Base-by-base conservation (phyloP, 208 protist species). In the Leishmania mexicana region DNA sequence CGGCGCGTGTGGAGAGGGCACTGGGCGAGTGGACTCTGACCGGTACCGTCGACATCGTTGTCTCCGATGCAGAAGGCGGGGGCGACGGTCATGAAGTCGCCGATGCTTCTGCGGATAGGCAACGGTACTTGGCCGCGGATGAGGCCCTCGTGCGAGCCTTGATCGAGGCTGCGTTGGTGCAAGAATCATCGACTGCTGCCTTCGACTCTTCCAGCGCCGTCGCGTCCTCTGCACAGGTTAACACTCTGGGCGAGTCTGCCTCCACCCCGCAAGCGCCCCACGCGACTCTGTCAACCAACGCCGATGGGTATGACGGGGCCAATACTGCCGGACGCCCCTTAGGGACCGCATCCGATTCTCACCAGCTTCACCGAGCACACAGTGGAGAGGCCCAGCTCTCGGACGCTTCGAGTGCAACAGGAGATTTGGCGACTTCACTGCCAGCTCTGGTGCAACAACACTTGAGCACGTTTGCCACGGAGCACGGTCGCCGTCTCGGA, bases 61-160 rank as follows among this genome's bases (percentile, higher is more conserved):
- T n/a, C 38, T 42, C 35, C 8, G 65, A 40, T 71, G 38, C 65
- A 13, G 65, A 3, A 40, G 6, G 13, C 10, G 38, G 3, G 31
- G 65, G 65, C 38, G 21, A 5, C 13, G 35, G 21, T 13, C 4
- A 15, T 45, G 21, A 35, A 47, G 65, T 15, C 21, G 38, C 19
- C 65, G 45, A 75, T 17, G 45, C 45, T 35, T 28, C 47, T 31
- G 71, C 45, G 45, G 11, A 21, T 57, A 49, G 71, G 15, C 71
- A 75, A 47, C 71, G 71, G n/a, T 78, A 76, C 38, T 64, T 81
- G 60, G 45, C 72, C 4, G 77, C 77, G 19, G 77, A 81, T 70
- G 77, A 77, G 11, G 65, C 64, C 21, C 67, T 84, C 13, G 51
- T 84, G 19, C 57, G 67, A 28, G 75, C 75, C 7, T 47, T 84